phyloP scores from a whole-genome alignment of 73 alveolate genomes.

The Effrenium voratum region DNA sequence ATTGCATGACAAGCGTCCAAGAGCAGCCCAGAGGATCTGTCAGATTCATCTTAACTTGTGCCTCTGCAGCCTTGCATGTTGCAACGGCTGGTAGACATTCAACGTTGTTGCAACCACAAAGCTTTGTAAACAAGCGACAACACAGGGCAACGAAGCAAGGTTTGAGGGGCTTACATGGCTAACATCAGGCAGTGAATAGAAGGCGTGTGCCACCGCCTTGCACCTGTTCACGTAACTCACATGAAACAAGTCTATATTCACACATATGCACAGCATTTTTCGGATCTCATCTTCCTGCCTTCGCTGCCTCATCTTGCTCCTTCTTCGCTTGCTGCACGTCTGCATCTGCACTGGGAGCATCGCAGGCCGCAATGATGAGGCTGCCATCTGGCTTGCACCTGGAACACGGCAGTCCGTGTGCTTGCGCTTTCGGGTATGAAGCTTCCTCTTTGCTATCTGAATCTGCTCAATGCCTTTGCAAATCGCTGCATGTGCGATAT shows the following conservation, averaged over 20 bases:
- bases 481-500: too few relatives aligned
- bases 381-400: slow-evolving; percentile 87
- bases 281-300: background rate
- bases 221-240: background rate
- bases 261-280: background rate
- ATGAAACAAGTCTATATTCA: background rate
- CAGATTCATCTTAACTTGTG: slow-evolving; percentile 79
- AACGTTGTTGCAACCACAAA: too few relatives aligned
- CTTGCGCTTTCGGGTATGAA: background rate
- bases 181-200: background rate
- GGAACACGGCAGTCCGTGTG: background rate
- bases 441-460: too few relatives aligned
- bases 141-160: background rate
- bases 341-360: background rate
- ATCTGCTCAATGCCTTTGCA: too few relatives aligned
- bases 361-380: slow-evolving; percentile 36
- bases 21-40: slow-evolving; percentile 66
- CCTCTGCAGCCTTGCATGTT: slow-evolving; percentile 57
- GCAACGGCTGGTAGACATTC: too few relatives aligned
- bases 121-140: background rate
- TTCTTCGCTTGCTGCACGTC: background rate
- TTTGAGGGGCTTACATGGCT: background rate
- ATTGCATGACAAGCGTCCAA: background rate
- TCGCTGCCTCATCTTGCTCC: slow-evolving; percentile 17
- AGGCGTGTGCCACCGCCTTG: background rate